Percentiles rank a stretch among this genome's conserved stretches.
Conservation (phyloP, 2,329 filamentous ascomycete genomes). For the Xylariaceae sp. region DNA sequence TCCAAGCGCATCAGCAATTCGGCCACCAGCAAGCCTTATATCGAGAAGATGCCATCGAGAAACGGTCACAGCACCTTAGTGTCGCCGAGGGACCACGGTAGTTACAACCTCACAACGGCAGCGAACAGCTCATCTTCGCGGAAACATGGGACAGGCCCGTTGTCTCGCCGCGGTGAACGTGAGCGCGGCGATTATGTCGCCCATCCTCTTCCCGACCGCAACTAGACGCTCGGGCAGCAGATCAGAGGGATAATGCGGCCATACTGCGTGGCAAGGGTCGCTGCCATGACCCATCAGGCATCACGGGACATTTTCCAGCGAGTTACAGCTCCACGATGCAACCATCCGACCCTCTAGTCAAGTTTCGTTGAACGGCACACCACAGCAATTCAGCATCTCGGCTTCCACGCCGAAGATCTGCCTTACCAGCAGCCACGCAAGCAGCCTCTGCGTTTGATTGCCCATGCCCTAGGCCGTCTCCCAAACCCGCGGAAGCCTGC, state of each 20-base stretch:
- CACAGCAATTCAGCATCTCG: neutral
- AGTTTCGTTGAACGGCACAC: neutral
- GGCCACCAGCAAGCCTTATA: constrained; percentile 11
- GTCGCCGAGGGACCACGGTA: constrained; percentile 13
- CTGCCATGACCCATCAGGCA: neutral
- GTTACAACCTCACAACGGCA: constrained; percentile 12
- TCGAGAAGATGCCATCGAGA: constrained; percentile 12
- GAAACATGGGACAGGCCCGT: neutral
- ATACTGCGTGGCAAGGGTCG: neutral
- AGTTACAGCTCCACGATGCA: constrained; percentile 9
- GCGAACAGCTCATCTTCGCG: constrained; percentile 4
- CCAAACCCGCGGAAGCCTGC: neutral
- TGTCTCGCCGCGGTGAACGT: constrained; percentile 6
- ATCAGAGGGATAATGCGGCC: neutral
- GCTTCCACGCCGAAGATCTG: neutral
- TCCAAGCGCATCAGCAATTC: constrained; percentile 8
- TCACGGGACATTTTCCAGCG: neutral
- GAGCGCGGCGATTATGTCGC: constrained; percentile 14
- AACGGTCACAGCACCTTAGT: constrained; percentile 3
- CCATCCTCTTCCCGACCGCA: constrained; percentile 15
- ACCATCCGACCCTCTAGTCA: neutral
- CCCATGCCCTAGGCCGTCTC: neutral
- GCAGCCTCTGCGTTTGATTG: neutral
- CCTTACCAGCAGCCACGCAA: neutral
- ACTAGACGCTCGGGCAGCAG: neutral